Conservation (phyloP, 441 rosid genomes). For the Melastoma candidum region DNA sequence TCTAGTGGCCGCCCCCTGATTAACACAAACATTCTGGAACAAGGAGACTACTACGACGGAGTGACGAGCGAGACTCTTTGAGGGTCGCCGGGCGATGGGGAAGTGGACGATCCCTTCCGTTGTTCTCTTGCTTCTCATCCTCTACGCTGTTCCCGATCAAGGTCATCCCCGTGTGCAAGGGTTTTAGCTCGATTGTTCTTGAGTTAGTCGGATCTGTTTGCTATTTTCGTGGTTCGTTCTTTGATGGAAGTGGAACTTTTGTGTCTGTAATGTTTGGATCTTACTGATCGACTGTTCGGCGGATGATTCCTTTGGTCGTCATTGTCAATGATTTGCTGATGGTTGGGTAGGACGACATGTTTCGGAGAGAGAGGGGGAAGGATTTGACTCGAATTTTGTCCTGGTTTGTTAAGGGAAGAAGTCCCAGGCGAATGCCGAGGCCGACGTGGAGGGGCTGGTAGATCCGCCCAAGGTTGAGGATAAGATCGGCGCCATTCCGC, state of each 20-base stretch:
- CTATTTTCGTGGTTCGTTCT: conserved; percentile 1
- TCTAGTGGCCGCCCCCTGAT: too few relatives aligned
- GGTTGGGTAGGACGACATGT: too few relatives aligned
- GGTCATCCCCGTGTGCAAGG: conserved; percentile 22
- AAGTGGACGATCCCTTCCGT: conserved; percentile 86
- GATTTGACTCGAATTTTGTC: conserved; percentile 10
- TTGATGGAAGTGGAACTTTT: conserved; percentile 11
- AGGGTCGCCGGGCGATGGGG: conserved; percentile 37
- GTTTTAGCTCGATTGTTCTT: not conserved
- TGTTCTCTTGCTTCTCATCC: conserved; percentile 52
- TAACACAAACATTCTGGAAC: conserved; percentile 18
- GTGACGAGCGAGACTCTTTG: not conserved
- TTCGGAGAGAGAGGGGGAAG: too few relatives aligned
- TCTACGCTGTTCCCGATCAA: conserved; percentile 76
- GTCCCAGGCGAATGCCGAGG: conserved; percentile 73
- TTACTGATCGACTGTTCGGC: too few relatives aligned
- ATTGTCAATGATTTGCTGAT: too few relatives aligned
- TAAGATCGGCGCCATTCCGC: conserved; percentile 79
- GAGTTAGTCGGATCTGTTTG: not conserved
- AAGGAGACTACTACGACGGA: conserved; percentile 6
- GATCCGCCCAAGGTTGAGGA: conserved; percentile 95
- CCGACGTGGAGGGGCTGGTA: conserved; percentile 35
- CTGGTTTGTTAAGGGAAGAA: conserved; percentile 44
- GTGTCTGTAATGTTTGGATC: too few relatives aligned
- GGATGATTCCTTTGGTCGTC: too few relatives aligned